phyloP scores from a whole-genome alignment of 257 asterid species.

The Nicotiana noctiflora region DNA sequence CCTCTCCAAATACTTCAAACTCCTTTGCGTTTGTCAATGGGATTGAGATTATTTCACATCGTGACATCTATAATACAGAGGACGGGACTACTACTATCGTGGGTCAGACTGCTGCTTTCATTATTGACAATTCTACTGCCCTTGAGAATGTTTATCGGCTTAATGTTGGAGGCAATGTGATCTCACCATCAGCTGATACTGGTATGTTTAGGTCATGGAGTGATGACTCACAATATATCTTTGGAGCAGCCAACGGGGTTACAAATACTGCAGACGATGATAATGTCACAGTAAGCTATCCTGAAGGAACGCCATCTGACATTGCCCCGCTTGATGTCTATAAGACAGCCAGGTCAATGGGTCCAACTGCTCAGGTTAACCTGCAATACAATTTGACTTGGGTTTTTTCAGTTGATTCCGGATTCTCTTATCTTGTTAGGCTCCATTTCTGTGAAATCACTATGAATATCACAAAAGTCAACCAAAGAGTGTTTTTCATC shows the following conservation, averaged over 20 bases:
- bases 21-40: slow-evolving; percentile 80
- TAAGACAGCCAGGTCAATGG: slow-evolving; percentile 43
- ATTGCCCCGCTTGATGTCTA: slow-evolving; percentile 47
- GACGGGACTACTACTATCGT: slow-evolving; percentile 31
- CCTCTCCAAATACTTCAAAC: slow-evolving; percentile 29
- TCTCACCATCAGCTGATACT: slow-evolving; percentile 56
- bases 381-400: slow-evolving; percentile 40
- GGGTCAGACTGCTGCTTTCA: slow-evolving; percentile 42
- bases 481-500: slow-evolving; percentile 41
- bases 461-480: slow-evolving; percentile 13
- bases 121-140: slow-evolving; percentile 46
- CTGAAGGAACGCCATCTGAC: slow-evolving; percentile 21
- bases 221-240: slow-evolving; percentile 34
- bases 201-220: slow-evolving; percentile 49
- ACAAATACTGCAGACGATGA: slow-evolving; percentile 30
- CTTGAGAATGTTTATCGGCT: slow-evolving; percentile 71
- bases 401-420: slow-evolving; percentile 43
- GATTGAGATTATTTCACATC: slow-evolving; percentile 78
- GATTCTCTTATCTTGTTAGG: slow-evolving; percentile 50
- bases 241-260: slow-evolving; percentile 33
- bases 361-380: slow-evolving; percentile 31
- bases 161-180: slow-evolving; percentile 87
- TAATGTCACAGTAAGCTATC: slow-evolving; percentile 25
- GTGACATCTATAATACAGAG: slow-evolving; percentile 59
- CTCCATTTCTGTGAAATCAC: slow-evolving; percentile 56